Conservation (phyloP, 139 green algal genomes). For the Auxenochlorella pyrenoidosa region DNA sequence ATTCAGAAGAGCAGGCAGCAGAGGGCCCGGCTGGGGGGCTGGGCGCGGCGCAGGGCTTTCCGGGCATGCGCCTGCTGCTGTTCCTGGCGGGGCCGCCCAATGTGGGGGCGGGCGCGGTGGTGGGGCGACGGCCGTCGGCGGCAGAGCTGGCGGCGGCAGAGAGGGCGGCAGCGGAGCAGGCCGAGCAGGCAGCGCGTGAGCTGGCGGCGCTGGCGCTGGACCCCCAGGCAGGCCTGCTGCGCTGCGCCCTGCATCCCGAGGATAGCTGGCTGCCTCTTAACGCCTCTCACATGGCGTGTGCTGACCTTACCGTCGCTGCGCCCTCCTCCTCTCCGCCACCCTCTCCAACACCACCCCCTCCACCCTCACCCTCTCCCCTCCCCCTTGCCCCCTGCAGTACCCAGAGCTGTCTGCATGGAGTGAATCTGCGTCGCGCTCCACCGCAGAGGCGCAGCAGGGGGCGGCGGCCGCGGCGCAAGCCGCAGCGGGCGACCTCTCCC, state of each 20-base stretch:
- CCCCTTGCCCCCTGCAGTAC: not conserved
- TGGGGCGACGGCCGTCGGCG: conserved; percentile 20
- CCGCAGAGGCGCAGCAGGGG: not conserved
- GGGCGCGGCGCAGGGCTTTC: conserved; percentile 10
- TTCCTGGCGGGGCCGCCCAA: conserved; percentile 81
- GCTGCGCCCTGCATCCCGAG: not conserved
- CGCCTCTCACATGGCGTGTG: too few species aligned
- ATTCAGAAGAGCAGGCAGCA: not conserved
- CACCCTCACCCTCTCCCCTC: too few species aligned
- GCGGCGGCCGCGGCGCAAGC: not conserved
- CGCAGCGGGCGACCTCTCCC: conserved; percentile 4
- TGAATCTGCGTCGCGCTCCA: not conserved
- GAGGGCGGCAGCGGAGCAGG: not conserved
- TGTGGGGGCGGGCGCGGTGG: conserved; percentile 63
- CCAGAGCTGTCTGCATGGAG: conserved; percentile 42
- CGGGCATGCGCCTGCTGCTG: conserved; percentile 53
- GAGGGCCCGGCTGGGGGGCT: not conserved
- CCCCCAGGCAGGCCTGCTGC: not conserved
- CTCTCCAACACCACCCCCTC: too few species aligned
- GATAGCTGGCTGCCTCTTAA: too few species aligned
- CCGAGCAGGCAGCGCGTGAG: not conserved
- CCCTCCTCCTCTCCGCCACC: too few species aligned
- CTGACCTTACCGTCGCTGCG: too few species aligned
- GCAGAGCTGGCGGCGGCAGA: not conserved
- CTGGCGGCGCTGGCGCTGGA: not conserved